Base-by-base conservation (phyloP, 257 asterid species). In the Solanum tarijense region DNA sequence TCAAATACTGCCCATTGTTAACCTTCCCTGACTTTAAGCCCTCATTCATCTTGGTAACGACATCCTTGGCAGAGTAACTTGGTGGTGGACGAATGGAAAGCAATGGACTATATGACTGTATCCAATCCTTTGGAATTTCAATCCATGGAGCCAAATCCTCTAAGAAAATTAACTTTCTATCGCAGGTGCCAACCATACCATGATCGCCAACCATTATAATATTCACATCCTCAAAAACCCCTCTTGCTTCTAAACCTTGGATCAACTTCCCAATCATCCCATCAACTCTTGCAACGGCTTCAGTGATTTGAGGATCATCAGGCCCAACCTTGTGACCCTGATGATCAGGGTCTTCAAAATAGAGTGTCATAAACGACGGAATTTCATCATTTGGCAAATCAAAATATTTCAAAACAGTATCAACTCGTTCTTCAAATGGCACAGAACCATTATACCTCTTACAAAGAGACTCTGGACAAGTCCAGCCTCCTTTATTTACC, bases 151-250 rank as follows among this genome's bases (percentile, higher is more conserved):
- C 89, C 34, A 94, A 85, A 90, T 93, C 98, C 76, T 94, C 94
- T 29, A 94, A 89, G 89, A 90, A 91, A 29, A 94, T 94, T 84
- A 94, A 74, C 89, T 93, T 94, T 83, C 91, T 91, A 83, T 94
- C 98, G 69, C 98, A 94, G 3, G 96, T 94, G 46, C 96, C 98
- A 16, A 92, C 96, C 98, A 94, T 94, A 4, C 96, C 98, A 88
- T 93, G 98, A 93, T 94, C 98, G 21, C 98, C 98, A 60, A 94
- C 43, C 96, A 94, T 36, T 12, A 94, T 93, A 4, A 94, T 73
- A 71, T 36, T 92, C 25, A 92, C 95, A 90, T 94, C 96, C 90
- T 94, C 94, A 87, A 94, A 94, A 69, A 94, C 16, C 76, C 96
- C 96, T 38, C 95, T 89, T 83, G 88, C 76, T 83, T 94, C 96